Conservation (phyloP, 306 rosid genomes). For the Glycine soja region DNA sequence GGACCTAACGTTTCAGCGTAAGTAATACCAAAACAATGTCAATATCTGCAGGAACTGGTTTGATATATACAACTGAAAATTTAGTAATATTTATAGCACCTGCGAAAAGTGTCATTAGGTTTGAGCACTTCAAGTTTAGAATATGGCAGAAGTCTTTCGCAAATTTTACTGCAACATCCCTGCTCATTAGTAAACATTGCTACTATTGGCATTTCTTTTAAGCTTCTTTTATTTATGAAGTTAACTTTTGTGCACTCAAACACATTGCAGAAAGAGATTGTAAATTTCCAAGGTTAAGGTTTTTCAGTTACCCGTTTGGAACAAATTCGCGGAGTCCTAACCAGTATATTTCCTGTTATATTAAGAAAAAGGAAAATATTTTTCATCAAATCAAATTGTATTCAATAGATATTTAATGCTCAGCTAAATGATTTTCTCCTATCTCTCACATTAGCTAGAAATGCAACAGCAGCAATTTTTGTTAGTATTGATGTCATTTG, state of each 20-base stretch:
- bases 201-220: not conserved
- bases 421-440: not conserved
- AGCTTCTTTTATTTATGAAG: not conserved
- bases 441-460: constrained; percentile 59
- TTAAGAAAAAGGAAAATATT: constrained; percentile 13
- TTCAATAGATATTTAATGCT: not conserved
- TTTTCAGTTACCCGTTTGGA: constrained; percentile 61
- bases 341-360: constrained; percentile 61
- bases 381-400: constrained; percentile 7
- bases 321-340: constrained; percentile 59
- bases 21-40: not conserved
- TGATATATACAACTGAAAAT: not conserved
- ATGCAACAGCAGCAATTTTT: constrained; percentile 61
- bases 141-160: constrained; percentile 55
- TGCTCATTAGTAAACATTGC: constrained; percentile 41
- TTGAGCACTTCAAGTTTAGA: constrained; percentile 61
- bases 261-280: not conserved
- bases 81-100: constrained; percentile 50
- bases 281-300: not conserved
- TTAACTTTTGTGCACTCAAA: not conserved
- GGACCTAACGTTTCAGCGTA: constrained; percentile 57
- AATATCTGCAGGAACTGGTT: not conserved
- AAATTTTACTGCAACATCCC: constrained; percentile 49
- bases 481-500: constrained; percentile 57
- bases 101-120: constrained; percentile 62